Evolutionary conservation across 352 stramenopile species (phyloP), one percentile per base, ranked within the genome.

Genomic region (Globisporangium sylvaticum): DNA sequence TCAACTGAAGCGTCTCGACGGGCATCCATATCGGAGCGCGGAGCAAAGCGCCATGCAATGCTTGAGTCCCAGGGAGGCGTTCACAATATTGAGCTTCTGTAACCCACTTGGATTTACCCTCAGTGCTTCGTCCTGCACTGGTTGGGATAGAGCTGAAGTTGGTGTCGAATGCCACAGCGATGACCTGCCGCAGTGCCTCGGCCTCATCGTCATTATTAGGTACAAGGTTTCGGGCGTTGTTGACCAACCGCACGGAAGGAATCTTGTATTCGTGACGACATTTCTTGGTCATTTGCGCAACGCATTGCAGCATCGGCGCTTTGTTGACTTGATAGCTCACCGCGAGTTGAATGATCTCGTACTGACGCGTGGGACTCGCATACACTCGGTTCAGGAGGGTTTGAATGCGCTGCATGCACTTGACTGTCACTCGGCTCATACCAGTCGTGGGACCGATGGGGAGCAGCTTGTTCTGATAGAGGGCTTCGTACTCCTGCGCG

Each of bases 371-470:
- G 2, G 15, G 50, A 32, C 25, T 48, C 22, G 14, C 32, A 20
- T 46, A 59, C 44, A 66, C 48, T 20, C 27, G n/a, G 12, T 66
- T 34, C 18, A 66, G 18, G 9, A 57, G 53, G 10, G 25, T 8
- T 22, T 53, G 46, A 6, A 60, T 34, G 24, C 24, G 24, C 15
- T 9, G 22, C 1, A 62, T 14, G 1, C 24, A 46, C 10, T 37
- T 27, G 58, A 24, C 10, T n/a, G 24, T 56, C 9, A 24, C 50
- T 32, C 50, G 15, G 50, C n/a, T 20, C 22, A 24, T 20, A 14
- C 22, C 29, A 25, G 53, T 9, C 25, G 18, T n/a, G 15, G 55
- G 15, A 0, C 24, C 58, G 10, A 37, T 44, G 6, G 14, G 5
- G 24, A 4, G 34, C 10, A 42, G 34, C 34, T 18, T 42, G 34